Base-by-base conservation (phyloP, 495 filamentous ascomycete species). In the Thozetella sp. region DNA sequence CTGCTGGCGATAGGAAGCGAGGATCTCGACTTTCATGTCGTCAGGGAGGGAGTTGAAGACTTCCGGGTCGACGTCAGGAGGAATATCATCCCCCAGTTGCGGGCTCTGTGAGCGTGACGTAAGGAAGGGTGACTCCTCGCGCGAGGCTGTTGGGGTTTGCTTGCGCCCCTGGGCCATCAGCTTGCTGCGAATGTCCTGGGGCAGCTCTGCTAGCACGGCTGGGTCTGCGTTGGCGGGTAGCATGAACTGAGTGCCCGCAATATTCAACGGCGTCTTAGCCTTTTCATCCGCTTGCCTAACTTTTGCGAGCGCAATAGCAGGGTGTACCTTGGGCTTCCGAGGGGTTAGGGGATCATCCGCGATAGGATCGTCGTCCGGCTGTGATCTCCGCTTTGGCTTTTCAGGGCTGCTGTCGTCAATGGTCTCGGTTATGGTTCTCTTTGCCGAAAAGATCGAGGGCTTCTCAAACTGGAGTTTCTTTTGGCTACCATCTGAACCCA, bases 231-330 rank as follows among this genome's bases (percentile, higher is more conserved):
- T 88, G 3, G 86, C 86, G 2, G 93, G 93, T 65, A 97, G 73
- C 59, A 97, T 85, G 69, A 97, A 97, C 69, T 97, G 93, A 11
- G 92, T 94, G 0, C 93, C 93, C 2, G 82, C 72, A 0, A 89
- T 86, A 65, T 97, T 96, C 17, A 96, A 74, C 2, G 88, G 85
- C 53, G 85, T 89, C 25, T 79, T 80, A 59, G 83, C 76, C 63
- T 85, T 84, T 25, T 68, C 72, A 61, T 90, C 87, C 30, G 78
- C 77, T 25, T 85, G 79, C 12, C 80, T 81, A 20, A 82, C 80
- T 63, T 67, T 78, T 11, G 83, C 71, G 55, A 86, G 74, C 25
- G 80, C 78, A 15, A 83, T 78, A n/a, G 79, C 79, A 20, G 85
- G 83, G 58, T 86, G 83, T 2, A 64, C 66, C 60, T 77, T 86